phyloP scores from a whole-genome alignment of 331 rosid genomes.

The Rhamnella rubrinervis region DNA sequence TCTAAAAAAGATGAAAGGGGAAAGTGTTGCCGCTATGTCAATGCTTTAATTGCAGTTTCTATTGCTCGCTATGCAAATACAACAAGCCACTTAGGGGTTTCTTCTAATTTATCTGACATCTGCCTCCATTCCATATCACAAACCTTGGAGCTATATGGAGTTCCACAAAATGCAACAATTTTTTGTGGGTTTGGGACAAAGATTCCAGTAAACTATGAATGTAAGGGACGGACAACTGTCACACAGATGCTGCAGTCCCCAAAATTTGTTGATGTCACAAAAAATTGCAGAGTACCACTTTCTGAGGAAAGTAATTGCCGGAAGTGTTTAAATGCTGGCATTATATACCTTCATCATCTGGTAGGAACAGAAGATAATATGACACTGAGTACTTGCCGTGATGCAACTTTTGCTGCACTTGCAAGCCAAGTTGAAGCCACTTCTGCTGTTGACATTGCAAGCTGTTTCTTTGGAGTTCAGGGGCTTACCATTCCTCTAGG shows the following conservation, averaged over 20 bases:
- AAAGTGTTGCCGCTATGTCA: constrained; percentile 92
- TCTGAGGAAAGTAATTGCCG: constrained; percentile 65
- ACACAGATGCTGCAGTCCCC: constrained; percentile 85
- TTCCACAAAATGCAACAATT: constrained; percentile 63
- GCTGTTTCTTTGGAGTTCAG: constrained; percentile 91
- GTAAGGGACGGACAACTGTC: constrained; percentile 80
- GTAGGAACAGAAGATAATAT: constrained; percentile 67
- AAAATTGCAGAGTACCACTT: constrained; percentile 66
- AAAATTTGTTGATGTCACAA: constrained; percentile 55
- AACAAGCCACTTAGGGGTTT: constrained; percentile 77
- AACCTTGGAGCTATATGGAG: constrained; percentile 71
- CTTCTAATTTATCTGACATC: constrained; percentile 51
- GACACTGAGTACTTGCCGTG: constrained; percentile 86
- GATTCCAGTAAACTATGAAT: constrained; percentile 75
- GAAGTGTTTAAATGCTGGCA: constrained; percentile 79
- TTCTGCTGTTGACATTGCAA: constrained; percentile 70
- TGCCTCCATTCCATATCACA: constrained; percentile 70
- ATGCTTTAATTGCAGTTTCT: constrained; percentile 84
- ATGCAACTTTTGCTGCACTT: constrained; percentile 78
- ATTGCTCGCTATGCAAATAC: constrained; percentile 76
- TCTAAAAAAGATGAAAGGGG: constrained; percentile 63
- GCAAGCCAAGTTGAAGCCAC: constrained; percentile 74
- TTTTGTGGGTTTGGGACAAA: constrained; percentile 93
- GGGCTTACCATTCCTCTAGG: constrained; percentile 64
- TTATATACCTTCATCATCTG: constrained; percentile 67